These are phyloP conservation scores for carrot (Daucus carota) DNA, from an alignment of 129 eudicot genomes.

Conservation along the genomic window DH1_v3.0 NC_030383.2:61438501-61439000, in stretches of 20 bases:
- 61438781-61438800: neutral
- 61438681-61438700: conserved; percentile 70
- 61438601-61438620: conserved; percentile 1
- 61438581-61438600: neutral
- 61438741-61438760: neutral
- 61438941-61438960: neutral
- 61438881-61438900: neutral
- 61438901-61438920: neutral
- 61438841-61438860: no score
- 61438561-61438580: neutral
- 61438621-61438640: conserved; percentile 85
- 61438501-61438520: neutral
- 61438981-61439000: neutral
- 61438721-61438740: neutral
- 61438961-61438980: neutral
- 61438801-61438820: neutral
- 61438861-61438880: neutral
- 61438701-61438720: conserved; percentile 43
- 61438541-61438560: neutral
- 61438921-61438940: neutral
- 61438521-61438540: neutral
- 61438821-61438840: neutral
- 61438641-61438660: conserved; percentile 81
- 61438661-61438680: conserved; percentile 71
- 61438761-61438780: neutral